These are phyloP conservation scores for Polytrichum commune DNA, from an alignment of 225 moss, liverwort and hornwort species.

Conservation along the genomic window DNA sequence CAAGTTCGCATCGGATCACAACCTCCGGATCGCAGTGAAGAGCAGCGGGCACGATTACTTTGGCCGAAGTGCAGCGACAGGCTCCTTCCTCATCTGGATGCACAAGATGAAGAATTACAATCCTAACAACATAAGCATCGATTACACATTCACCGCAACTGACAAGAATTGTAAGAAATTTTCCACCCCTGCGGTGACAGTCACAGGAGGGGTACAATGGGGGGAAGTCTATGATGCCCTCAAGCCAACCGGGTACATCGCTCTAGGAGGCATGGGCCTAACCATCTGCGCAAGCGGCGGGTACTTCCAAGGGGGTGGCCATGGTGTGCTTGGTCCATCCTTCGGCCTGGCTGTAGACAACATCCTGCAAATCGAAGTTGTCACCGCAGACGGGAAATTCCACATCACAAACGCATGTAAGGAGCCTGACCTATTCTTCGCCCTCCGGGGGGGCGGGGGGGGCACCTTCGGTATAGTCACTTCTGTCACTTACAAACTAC, in stretches of 20 bases:
- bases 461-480: slow-evolving; percentile 7
- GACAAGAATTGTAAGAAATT: background rate
- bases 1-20: background rate
- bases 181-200: slow-evolving; percentile 18
- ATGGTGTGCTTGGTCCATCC: slow-evolving; percentile 9
- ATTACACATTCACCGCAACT: background rate
- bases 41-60: slow-evolving; percentile 1
- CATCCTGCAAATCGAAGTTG: slow-evolving; percentile 12
- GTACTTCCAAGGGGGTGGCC: slow-evolving; percentile 26
- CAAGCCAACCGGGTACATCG: slow-evolving; percentile 4
- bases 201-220: slow-evolving; percentile 30
- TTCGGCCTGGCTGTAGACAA: slow-evolving; percentile 21
- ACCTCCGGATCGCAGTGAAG: slow-evolving; percentile 1
- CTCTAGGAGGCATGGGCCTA: slow-evolving; percentile 5
- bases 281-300: slow-evolving; percentile 21
- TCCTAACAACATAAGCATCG: background rate
- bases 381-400: slow-evolving; percentile 3
- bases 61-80: background rate
- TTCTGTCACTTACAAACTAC: slow-evolving; percentile 1
- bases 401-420: slow-evolving; percentile 2
- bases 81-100: slow-evolving; percentile 4
- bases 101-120: slow-evolving; percentile 12
- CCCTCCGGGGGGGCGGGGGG: slow-evolving; percentile 11
- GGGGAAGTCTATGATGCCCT: slow-evolving; percentile 8
- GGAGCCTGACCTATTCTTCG: slow-evolving; percentile 7